phyloP scores from a whole-genome alignment of 1,284 basidiomycete species.

The Pseudozyma thailandica region DNA sequence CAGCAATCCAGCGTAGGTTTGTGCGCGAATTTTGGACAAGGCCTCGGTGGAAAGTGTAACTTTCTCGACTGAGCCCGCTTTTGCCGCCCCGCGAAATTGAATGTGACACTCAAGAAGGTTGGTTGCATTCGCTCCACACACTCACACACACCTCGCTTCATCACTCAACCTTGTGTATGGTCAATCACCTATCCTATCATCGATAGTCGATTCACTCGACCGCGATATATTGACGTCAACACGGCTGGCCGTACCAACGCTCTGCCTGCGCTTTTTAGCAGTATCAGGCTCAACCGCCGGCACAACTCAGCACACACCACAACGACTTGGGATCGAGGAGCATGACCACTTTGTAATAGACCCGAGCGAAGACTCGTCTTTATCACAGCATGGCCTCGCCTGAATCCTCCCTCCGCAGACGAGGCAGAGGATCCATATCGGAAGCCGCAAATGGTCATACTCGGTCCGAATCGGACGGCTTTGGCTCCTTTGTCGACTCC shows the following conservation, averaged over 20 bases:
- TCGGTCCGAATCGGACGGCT: constrained; percentile 39
- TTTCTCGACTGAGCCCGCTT: constrained; percentile 5
- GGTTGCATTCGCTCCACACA: neutral
- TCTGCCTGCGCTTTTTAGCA: no score
- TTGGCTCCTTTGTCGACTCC: constrained; percentile 50
- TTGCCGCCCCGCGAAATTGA: neutral
- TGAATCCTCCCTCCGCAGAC: constrained; percentile 35
- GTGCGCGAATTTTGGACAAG: constrained; percentile 6
- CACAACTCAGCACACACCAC: neutral
- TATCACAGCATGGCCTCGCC: constrained; percentile 36
- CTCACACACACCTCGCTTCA: neutral
- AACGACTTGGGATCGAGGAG: neutral
- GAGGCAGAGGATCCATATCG: constrained; percentile 41
- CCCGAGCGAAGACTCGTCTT: neutral
- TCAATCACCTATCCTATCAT: neutral
- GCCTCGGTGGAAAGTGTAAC: neutral
- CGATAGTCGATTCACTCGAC: no score
- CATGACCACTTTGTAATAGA: constrained; percentile 8
- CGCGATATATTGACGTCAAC: no score
- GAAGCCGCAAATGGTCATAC: constrained; percentile 19
- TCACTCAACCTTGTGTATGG: neutral
- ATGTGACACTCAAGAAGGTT: constrained; percentile 9
- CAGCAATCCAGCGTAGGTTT: neutral
- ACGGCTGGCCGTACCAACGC: no score
- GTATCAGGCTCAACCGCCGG: neutral